A percentile compares a stretch with the other conserved stretches of the same genome.
Evolutionary conservation across 2,329 filamentous ascomycete species (phyloP).

Genomic region (Pyrenochaeta sp.): DNA sequence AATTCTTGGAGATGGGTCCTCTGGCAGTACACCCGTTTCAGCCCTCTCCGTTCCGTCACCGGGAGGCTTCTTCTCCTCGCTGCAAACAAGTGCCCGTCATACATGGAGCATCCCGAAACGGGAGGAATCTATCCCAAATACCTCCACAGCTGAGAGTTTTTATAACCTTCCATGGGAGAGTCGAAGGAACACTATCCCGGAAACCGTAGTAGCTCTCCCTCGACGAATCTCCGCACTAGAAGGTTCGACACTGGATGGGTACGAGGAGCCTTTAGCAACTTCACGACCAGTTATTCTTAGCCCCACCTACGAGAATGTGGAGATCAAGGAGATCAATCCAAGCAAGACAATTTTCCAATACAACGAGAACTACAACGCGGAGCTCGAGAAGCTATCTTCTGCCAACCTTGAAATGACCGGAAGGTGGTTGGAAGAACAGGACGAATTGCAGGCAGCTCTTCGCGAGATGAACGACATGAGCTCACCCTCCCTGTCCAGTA

Average conservation of each 20-base stretch:
- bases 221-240: constrained; percentile 36
- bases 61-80: constrained; percentile 87
- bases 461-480: constrained; percentile 59
- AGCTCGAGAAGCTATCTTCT: constrained; percentile 74
- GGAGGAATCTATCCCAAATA: constrained; percentile 71
- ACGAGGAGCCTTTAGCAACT: constrained; percentile 41
- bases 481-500: constrained; percentile 51
- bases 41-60: constrained; percentile 90
- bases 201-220: constrained; percentile 22
- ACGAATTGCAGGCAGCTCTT: constrained; percentile 75
- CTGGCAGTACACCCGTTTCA: constrained; percentile 70
- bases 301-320: constrained; percentile 50
- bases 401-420: constrained; percentile 86
- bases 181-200: constrained; percentile 35
- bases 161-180: constrained; percentile 81
- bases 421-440: constrained; percentile 85
- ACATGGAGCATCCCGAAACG: constrained; percentile 75
- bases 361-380: constrained; percentile 77
- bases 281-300: constrained; percentile 41
- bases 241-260: constrained; percentile 47
- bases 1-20: constrained; percentile 45
- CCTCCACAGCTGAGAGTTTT: constrained; percentile 90
- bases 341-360: constrained; percentile 75
- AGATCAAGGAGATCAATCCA: constrained; percentile 65
- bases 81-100: constrained; percentile 77